Evolutionary conservation across 176 grass and related monocot genomes (phyloP), one percentile per base, ranked within the genome.

Genomic region (Oryza officinalis): DNA sequence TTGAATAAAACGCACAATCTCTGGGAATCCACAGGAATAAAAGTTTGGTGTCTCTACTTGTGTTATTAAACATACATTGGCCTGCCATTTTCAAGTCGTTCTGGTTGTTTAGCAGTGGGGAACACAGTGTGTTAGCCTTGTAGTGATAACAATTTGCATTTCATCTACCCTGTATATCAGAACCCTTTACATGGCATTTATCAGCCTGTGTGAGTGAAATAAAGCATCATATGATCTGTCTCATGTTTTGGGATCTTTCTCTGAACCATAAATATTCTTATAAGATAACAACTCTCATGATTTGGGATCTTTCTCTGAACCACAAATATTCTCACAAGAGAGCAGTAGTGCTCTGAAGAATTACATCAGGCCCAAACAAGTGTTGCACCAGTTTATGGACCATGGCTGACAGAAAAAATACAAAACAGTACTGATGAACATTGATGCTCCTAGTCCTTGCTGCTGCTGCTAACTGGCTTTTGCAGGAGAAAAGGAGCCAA

Each of bases 201-300:
- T 38, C 73, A 46, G 45, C 66, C 59, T 20, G 27, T 79, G 60
- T 86, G 80, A 79, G 46, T 86, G 80, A 79, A 79, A 86, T 90
- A 83, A 86, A 81, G 14, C 32, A 33, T 33, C 43, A 15, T 10
- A 15, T 10, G 30, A 22, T 89, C 20, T 27, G 47, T 40, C 61
- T 40, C 28, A 49, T 70, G 45, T 25, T 45, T 25, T 45, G 54
- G 57, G 31, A 65, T 54, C 30, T 47, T 65, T 63, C 13, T 67
- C 38, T 10, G 65, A 17, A 25, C 20, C 13, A n/a, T 27, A 33
- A 43, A 82, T 31, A 14, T 6, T 37, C 35, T 37, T 37, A 37
- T 37, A 37, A 37, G 35, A 37, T 3, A 35, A 35, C 33, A 35
- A 35, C 4, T 35, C 33, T 6, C 33, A 35, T 35, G 33, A 6